These are phyloP conservation scores for Graphium sp. DNA, from an alignment of 2,329 filamentous ascomycete genomes.

Conservation along the genomic window DNA sequence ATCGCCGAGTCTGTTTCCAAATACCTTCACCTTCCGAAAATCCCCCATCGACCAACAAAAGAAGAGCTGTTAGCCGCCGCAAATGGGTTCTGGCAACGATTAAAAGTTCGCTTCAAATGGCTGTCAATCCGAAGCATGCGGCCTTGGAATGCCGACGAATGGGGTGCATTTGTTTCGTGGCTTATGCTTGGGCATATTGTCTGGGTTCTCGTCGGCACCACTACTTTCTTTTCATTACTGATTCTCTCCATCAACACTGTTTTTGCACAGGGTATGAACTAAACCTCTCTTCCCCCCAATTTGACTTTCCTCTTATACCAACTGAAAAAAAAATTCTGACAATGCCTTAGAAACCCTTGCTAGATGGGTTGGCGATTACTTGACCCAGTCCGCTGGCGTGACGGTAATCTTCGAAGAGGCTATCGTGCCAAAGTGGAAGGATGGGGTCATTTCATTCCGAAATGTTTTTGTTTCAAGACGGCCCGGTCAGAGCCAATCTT, in stretches of 20 bases:
- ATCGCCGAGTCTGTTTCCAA: conserved; percentile 36
- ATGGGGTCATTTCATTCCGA: conserved; percentile 88
- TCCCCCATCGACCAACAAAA: conserved; percentile 80
- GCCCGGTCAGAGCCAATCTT: conserved; percentile 64
- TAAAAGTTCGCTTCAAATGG: conserved; percentile 94
- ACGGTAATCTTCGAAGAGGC: conserved; percentile 95
- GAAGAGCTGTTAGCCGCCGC: conserved; percentile 85
- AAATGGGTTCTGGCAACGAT: conserved; percentile 78
- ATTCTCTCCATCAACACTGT: conserved; percentile 92
- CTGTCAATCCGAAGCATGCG: conserved; percentile 84
- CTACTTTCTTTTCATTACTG: conserved; percentile 84
- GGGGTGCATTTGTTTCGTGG: conserved; percentile 88
- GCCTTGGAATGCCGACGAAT: conserved; percentile 92
- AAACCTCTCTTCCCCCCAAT: not conserved
- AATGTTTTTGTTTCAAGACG: conserved; percentile 92
- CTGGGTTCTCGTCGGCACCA: conserved; percentile 93
- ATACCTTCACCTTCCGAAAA: conserved; percentile 45
- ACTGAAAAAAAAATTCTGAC: conserved; percentile 7
- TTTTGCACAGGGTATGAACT: conserved; percentile 63
- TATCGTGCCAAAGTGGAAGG: conserved; percentile 89
- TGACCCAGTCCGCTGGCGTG: conserved; percentile 83
- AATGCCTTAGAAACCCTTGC: conserved; percentile 61
- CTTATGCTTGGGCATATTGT: conserved; percentile 83
- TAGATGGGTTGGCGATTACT: conserved; percentile 84
- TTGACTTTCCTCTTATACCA: not conserved